These are phyloP conservation scores for Macadamia tetraphylla DNA, from an alignment of 164 flowering plant species.

Conservation along the genomic window DNA sequence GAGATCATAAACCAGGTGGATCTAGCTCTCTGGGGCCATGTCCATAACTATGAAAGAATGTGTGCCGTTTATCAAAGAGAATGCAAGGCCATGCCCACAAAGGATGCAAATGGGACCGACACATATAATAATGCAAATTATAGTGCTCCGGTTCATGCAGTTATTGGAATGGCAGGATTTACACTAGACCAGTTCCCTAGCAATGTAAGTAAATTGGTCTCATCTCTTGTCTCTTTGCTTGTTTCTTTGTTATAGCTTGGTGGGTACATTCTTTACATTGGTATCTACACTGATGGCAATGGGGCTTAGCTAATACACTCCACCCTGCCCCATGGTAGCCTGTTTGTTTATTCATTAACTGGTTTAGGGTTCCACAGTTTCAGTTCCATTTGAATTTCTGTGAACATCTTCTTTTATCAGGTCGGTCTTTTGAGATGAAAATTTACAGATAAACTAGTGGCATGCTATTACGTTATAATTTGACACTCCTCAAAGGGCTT, in stretches of 20 bases:
- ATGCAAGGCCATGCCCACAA: slow-evolving; percentile 58
- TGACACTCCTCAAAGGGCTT: too few relatives aligned
- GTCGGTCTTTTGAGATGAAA: too few relatives aligned
- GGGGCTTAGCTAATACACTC: too few relatives aligned
- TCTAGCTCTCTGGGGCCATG: slow-evolving; percentile 75
- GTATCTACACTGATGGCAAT: too few relatives aligned
- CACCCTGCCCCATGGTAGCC: too few relatives aligned
- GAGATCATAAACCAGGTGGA: slow-evolving; percentile 46
- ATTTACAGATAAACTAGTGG: too few relatives aligned
- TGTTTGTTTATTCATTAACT: too few relatives aligned
- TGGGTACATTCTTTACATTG: too few relatives aligned
- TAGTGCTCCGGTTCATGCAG: slow-evolving; percentile 59
- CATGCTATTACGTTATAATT: too few relatives aligned
- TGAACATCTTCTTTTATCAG: too few relatives aligned
- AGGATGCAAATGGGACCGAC: slow-evolving; percentile 55
- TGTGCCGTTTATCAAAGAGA: slow-evolving; percentile 46
- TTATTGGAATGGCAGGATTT: slow-evolving; percentile 49
- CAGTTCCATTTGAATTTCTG: too few relatives aligned
- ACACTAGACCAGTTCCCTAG: slow-evolving; percentile 43
- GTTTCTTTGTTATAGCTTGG: neutral
- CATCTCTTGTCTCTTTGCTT: neutral
- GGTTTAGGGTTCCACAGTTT: too few relatives aligned
- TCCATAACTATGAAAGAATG: slow-evolving; percentile 26
- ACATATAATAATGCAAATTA: slow-evolving; percentile 56
- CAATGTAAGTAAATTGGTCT: slow-evolving; percentile 19